Evolutionary conservation across 768 basidiomycete species (phyloP).

Genomic region (Lentinula guzmanii): DNA sequence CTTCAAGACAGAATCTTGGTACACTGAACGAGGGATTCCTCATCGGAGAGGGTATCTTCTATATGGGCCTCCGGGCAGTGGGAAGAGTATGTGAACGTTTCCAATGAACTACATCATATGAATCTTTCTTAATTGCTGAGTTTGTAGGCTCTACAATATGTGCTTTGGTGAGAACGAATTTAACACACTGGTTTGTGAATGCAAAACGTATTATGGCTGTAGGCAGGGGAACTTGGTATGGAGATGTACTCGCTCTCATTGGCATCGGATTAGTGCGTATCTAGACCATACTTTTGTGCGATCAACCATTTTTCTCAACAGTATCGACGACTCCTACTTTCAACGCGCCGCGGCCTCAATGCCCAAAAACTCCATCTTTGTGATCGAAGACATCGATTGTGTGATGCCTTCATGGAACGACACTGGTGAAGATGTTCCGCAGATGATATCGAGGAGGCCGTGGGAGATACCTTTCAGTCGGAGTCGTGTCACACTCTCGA

Average conservation of each 20-base stretch:
- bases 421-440: background rate
- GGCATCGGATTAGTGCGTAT: constrained; percentile 12
- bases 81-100: constrained; percentile 41
- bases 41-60: constrained; percentile 52
- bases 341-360: constrained; percentile 38
- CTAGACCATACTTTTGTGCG: background rate
- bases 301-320: constrained; percentile 11
- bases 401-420: constrained; percentile 44
- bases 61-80: constrained; percentile 56
- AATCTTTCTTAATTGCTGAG: constrained; percentile 30
- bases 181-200: background rate
- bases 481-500: constrained; percentile 41
- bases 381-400: constrained; percentile 60
- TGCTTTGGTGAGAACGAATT: constrained; percentile 30
- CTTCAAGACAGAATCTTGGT: constrained; percentile 51
- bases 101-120: constrained; percentile 2
- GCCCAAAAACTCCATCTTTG: constrained; percentile 46
- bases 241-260: constrained; percentile 71
- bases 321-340: constrained; percentile 45
- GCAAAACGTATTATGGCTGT: background rate
- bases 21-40: constrained; percentile 49
- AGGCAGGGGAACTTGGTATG: constrained; percentile 66
- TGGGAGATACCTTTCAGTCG: constrained; percentile 14
- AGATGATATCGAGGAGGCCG: background rate
- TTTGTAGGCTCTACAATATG: constrained; percentile 48